Evolutionary conservation across 208 protist species (phyloP), one percentile per base, ranked within the genome.

Genomic region (Leishmania guyanensis): DNA sequence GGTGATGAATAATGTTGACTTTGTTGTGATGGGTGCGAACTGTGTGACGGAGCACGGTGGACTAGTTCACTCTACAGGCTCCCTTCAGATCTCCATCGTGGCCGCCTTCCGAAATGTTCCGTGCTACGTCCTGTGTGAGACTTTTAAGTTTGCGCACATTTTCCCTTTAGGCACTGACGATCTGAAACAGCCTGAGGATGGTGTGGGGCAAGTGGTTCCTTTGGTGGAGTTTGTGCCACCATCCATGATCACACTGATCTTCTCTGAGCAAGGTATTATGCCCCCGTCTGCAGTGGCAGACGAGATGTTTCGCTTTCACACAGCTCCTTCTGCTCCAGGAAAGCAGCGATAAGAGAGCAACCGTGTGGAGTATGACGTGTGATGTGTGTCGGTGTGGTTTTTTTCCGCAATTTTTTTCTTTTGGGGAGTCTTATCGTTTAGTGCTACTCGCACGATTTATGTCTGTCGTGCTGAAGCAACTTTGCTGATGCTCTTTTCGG

Each of bases 181-280:
- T 69, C 80, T 99, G 17, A 91, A 89, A 70, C 90, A 97, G 58
- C 92, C 92, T 5, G 86, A 92, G 76, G 90, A 86, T 4, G 70
- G 81, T 58, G 78, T 80, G 56, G 70, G 71, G 4, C 69, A 81
- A 46, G 90, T 94, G 46, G 87, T 96, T 60, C 92, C 92, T 17
- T 78, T 95, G 14, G 91, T 96, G 4, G 95, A 98, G 75, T 97
- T 97, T 90, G 93, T 97, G 9, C 92, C 92, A n/a, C 95, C 95
- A 5, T 92, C 90, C 3, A 89, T 96, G 82, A 94, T 98, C 72
- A 95, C 94, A 1, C 88, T 99, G 20, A 94, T 99, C 79, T 99
- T 99, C 82, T 99, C 99, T 3, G 99, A 99, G 80, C 86, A 99
- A 17, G 99, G 99, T 50, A 99, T 99, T 22, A 97, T 99, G 86